Conservation (phyloP, 257 asterid species). For the Striga asiatica region DNA sequence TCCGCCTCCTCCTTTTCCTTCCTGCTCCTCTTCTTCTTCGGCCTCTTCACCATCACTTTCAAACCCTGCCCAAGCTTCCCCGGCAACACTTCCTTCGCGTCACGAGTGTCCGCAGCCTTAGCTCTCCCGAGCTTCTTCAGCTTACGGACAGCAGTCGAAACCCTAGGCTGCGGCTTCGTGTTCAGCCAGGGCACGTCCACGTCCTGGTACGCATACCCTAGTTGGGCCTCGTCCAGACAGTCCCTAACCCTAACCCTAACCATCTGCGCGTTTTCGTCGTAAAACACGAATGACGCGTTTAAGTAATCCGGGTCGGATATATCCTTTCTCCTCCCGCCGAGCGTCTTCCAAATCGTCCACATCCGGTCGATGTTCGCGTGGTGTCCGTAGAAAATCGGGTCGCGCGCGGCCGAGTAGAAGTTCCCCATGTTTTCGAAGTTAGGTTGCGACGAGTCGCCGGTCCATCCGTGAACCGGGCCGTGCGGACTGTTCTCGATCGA, state of each 20-base stretch:
- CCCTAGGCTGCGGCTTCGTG: conserved; percentile 30
- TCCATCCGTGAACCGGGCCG: conserved; percentile 60
- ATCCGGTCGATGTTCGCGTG: conserved; percentile 64
- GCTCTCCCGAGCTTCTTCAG: conserved; percentile 41
- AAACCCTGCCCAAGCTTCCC: conserved; percentile 28
- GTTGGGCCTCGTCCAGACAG: conserved; percentile 34
- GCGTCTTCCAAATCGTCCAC: conserved; percentile 65
- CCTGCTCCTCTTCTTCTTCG: conserved; percentile 53
- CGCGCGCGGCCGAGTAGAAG: conserved; percentile 75
- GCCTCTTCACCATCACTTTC: conserved; percentile 55
- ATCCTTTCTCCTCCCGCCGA: conserved; percentile 61
- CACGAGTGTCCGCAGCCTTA: conserved; percentile 26
- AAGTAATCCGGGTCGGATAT: conserved; percentile 51
- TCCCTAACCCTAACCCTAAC: conserved; percentile 64
- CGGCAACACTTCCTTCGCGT: conserved; percentile 31
- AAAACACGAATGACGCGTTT: conserved; percentile 45
- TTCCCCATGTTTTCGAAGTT: conserved; percentile 66
- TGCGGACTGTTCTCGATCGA: conserved; percentile 66
- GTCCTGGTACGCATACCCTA: conserved; percentile 53
- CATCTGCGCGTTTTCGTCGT: conserved; percentile 70
- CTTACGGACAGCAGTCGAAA: conserved; percentile 25
- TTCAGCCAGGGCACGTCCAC: conserved; percentile 50
- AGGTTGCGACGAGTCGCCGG: conserved; percentile 62
- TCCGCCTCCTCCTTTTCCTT: conserved; percentile 55
- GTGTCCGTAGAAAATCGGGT: conserved; percentile 70